A percentile compares a stretch with the other conserved stretches of the same genome.
These are phyloP conservation scores for Stenocarpella maydis DNA, from an alignment of 2,329 filamentous ascomycete species.

Conservation along the genomic window DNA sequence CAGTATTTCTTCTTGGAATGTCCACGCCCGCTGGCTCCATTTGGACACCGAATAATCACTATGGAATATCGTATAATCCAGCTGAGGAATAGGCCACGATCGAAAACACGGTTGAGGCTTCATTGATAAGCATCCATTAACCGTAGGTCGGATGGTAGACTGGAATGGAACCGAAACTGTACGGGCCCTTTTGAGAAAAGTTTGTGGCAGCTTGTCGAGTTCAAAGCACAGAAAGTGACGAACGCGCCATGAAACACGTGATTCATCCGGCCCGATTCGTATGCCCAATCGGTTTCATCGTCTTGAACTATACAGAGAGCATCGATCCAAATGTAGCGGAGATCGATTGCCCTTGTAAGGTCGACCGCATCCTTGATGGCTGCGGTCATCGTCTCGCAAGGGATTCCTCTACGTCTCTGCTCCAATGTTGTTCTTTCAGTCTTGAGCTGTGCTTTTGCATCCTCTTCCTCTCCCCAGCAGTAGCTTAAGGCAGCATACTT, in stretches of 20 bases:
- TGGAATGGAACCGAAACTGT: neutral
- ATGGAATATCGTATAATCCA: too few species aligned
- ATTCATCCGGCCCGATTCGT: neutral
- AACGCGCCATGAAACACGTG: neutral
- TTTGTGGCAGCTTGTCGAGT: neutral
- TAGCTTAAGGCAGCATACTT: slow-evolving; percentile 2
- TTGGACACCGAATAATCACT: neutral
- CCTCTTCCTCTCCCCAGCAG: neutral
- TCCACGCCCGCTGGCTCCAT: neutral
- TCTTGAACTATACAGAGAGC: slow-evolving; percentile 2
- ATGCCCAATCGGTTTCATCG: neutral
- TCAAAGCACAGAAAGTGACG: neutral
- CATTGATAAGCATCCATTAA: neutral
- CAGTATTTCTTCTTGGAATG: neutral
- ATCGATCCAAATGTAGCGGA: slow-evolving; percentile 1
- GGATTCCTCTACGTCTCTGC: neutral
- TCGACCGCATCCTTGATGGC: neutral
- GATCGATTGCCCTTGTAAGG: neutral
- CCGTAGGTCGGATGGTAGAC: neutral
- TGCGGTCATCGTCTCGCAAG: neutral
- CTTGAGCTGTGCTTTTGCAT: neutral
- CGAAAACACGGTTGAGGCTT: too few species aligned
- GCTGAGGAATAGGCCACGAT: neutral
- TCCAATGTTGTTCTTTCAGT: neutral
- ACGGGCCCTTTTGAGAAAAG: neutral